Evolutionary conservation across 2,329 filamentous ascomycete genomes (phyloP).

Genomic region (Hymenoscyphus occultus): DNA sequence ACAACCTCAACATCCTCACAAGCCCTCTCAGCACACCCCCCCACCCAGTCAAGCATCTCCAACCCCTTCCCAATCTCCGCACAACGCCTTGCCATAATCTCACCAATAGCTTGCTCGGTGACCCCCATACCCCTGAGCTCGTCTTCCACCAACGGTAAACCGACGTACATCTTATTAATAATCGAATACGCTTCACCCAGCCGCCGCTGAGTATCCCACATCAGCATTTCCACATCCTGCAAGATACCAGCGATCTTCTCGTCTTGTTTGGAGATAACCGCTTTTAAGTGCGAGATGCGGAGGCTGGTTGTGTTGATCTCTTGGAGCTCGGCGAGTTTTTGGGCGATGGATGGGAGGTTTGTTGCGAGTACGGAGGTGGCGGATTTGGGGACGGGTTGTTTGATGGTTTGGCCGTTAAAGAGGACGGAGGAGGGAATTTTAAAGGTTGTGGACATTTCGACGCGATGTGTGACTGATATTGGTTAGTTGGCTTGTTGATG

Average conservation of each 20-base stretch:
- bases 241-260: neutral
- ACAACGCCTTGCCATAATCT: neutral
- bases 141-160: neutral
- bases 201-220: neutral
- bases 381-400: neutral
- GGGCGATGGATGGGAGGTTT: neutral
- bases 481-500: too few relatives aligned
- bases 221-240: neutral
- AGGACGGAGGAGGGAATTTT: neutral
- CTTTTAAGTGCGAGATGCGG: neutral
- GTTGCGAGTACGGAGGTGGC: too few relatives aligned
- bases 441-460: too few relatives aligned
- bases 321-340: neutral
- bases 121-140: neutral
- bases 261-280: neutral
- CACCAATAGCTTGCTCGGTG: neutral
- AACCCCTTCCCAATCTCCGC: neutral
- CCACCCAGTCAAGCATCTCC: neutral
- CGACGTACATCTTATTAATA: neutral
- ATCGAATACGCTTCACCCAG: neutral
- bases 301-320: neutral
- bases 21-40: neutral
- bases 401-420: neutral
- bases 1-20: neutral
- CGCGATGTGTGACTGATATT: too few relatives aligned